phyloP scores from a whole-genome alignment of 805 yeast species.

The Zygoascus biomembranicola region DNA sequence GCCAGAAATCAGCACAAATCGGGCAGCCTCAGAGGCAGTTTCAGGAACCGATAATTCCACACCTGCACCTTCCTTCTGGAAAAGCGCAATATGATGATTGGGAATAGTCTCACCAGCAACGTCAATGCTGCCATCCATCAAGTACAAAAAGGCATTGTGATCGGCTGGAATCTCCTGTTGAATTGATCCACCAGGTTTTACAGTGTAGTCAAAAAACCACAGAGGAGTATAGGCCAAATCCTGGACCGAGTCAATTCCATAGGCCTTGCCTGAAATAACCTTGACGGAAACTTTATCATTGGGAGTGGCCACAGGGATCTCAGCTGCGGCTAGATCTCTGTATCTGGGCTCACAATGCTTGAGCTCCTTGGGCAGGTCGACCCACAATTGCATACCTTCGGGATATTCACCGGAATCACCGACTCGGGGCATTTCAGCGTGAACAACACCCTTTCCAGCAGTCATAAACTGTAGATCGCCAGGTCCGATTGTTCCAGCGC shows the following conservation, averaged over 20 bases:
- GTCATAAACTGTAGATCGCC: conserved; percentile 92
- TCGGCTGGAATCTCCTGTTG: conserved; percentile 49
- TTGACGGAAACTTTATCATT: conserved; percentile 56
- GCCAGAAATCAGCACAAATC: conserved; percentile 73
- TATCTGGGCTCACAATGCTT: conserved; percentile 65
- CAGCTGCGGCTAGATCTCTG: conserved; percentile 59
- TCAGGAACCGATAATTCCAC: conserved; percentile 48
- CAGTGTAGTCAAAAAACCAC: conserved; percentile 56
- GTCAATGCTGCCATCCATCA: conserved; percentile 50
- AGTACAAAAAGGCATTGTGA: conserved; percentile 64
- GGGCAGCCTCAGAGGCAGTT: conserved; percentile 36
- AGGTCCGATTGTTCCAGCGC: conserved; percentile 59
- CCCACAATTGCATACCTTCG: conserved; percentile 80
- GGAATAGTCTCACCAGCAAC: conserved; percentile 35
- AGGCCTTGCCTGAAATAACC: conserved; percentile 69
- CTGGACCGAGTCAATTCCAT: conserved; percentile 65
- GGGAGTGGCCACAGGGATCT: conserved; percentile 61
- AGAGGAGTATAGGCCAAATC: conserved; percentile 80
- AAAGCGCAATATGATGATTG: conserved; percentile 49
- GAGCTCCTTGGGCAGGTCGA: conserved; percentile 59
- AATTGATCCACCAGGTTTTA: conserved; percentile 58
- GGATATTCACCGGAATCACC: conserved; percentile 35
- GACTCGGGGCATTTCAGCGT: conserved; percentile 73
- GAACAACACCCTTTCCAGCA: conserved; percentile 81
- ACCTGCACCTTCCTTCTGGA: conserved; percentile 59